Evolutionary conservation across 2,329 filamentous ascomycete genomes (phyloP).

Genomic region (Tolypocladium tropicale): DNA sequence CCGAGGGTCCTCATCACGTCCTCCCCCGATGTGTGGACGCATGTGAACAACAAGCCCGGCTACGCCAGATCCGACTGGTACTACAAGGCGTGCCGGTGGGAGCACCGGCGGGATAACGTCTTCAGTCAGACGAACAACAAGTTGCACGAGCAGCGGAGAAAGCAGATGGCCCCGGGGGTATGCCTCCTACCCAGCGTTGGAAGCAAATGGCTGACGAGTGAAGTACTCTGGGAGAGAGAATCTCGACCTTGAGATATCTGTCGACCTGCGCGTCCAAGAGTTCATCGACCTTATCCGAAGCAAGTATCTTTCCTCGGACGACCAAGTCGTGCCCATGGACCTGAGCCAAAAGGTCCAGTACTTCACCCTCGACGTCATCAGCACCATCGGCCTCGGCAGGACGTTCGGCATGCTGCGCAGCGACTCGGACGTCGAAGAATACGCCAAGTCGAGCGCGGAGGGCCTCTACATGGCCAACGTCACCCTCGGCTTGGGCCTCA

Average conservation of each 20-base stretch:
- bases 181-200: slow-evolving; percentile 3
- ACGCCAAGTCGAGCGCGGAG: slow-evolving; percentile 24
- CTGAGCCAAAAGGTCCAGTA: slow-evolving; percentile 35
- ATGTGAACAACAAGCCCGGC: slow-evolving; percentile 28
- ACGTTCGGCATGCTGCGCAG: slow-evolving; percentile 35
- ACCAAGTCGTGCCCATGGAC: slow-evolving; percentile 26
- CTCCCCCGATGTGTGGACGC: slow-evolving; percentile 34
- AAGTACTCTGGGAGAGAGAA: slow-evolving; percentile 48
- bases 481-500: slow-evolving; percentile 16
- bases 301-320: slow-evolving; percentile 29
- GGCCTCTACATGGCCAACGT: slow-evolving; percentile 16
- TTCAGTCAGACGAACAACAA: slow-evolving; percentile 40
- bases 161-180: slow-evolving; percentile 42
- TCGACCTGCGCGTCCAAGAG: slow-evolving; percentile 36
- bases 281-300: slow-evolving; percentile 31
- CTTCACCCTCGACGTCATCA: slow-evolving; percentile 45
- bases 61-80: slow-evolving; percentile 34
- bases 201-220: not conserved
- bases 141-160: slow-evolving; percentile 32
- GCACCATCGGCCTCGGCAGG: slow-evolving; percentile 36
- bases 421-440: slow-evolving; percentile 33
- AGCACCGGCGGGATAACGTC: slow-evolving; percentile 40
- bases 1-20: slow-evolving; percentile 38
- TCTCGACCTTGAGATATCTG: slow-evolving; percentile 33
- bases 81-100: slow-evolving; percentile 33